A percentile compares a stretch with the other conserved stretches of the same genome.
phyloP scores from a whole-genome alignment of 1,284 basidiomycete species.

The Fomitiporia mediterranea region DNA sequence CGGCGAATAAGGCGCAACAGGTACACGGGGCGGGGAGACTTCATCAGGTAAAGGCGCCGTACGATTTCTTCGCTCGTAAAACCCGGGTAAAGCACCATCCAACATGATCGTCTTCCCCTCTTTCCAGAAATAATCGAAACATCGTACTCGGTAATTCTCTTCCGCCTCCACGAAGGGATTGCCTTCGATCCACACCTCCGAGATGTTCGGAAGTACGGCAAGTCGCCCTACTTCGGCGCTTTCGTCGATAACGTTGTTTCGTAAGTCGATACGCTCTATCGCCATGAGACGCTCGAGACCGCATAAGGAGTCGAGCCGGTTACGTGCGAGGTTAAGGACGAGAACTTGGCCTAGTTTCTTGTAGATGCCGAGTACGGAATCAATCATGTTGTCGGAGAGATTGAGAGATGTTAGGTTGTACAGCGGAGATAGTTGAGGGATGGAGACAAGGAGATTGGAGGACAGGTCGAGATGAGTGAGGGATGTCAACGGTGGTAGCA shows the following conservation, averaged over 20 bases:
- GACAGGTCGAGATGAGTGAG: conserved; percentile 88
- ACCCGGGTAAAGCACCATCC: conserved; percentile 72
- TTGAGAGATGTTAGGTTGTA: conserved; percentile 84
- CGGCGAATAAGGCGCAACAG: conserved; percentile 50
- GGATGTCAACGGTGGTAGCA: conserved; percentile 67
- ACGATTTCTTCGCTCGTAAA: conserved; percentile 71
- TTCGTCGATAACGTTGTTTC: conserved; percentile 79
- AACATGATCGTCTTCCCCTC: conserved; percentile 71
- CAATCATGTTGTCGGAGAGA: conserved; percentile 93
- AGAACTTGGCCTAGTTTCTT: conserved; percentile 75
- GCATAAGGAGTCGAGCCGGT: conserved; percentile 90
- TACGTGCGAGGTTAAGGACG: conserved; percentile 73
- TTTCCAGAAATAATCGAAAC: conserved; percentile 79
- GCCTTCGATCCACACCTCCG: conserved; percentile 73
- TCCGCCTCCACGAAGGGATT: conserved; percentile 76
- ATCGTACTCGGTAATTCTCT: conserved; percentile 68
- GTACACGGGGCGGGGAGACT: conserved; percentile 45
- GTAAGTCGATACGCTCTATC: conserved; percentile 84
- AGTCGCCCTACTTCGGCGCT: conserved; percentile 83
- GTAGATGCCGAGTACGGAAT: conserved; percentile 88
- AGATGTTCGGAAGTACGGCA: conserved; percentile 71
- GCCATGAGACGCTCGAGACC: conserved; percentile 86
- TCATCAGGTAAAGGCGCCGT: conserved; percentile 44
- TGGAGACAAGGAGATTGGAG: conserved; percentile 82
- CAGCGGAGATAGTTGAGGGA: conserved; percentile 73